A percentile compares a stretch with the other conserved stretches of the same genome.
Conservation (phyloP, 805 yeast genomes). For the Blastobotrys chiropterorum region DNA sequence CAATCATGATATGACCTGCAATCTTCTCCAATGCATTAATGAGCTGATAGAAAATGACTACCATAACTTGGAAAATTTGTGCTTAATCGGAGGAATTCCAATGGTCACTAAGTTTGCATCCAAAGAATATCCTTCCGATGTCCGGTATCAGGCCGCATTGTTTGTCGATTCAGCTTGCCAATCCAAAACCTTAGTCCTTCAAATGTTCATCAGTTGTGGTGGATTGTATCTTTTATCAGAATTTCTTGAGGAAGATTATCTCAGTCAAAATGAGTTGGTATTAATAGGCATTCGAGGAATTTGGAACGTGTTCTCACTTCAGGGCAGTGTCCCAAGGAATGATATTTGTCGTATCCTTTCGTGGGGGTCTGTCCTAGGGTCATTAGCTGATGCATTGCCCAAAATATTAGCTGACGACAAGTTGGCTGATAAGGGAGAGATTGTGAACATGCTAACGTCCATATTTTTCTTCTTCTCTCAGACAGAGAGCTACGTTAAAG, state of each 20-base stretch:
- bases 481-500: slow-evolving; percentile 41
- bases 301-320: slow-evolving; percentile 35
- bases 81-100: slow-evolving; percentile 23
- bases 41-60: slow-evolving; percentile 8
- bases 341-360: slow-evolving; percentile 44
- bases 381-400: slow-evolving; percentile 38
- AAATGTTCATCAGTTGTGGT: slow-evolving; percentile 43
- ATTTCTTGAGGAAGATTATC: slow-evolving; percentile 43
- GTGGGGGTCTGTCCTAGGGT: slow-evolving; percentile 33
- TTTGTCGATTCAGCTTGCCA: slow-evolving; percentile 23
- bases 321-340: slow-evolving; percentile 31
- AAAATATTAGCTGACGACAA: slow-evolving; percentile 19
- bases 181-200: slow-evolving; percentile 32
- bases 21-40: slow-evolving; percentile 10
- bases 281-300: slow-evolving; percentile 39
- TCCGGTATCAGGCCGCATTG: slow-evolving; percentile 18
- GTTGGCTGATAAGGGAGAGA: slow-evolving; percentile 9
- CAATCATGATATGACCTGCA: slow-evolving; percentile 5
- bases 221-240: slow-evolving; percentile 41
- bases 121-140: slow-evolving; percentile 9
- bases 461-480: slow-evolving; percentile 40
- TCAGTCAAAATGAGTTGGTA: slow-evolving; percentile 36
- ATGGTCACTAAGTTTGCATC: slow-evolving; percentile 18
- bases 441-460: slow-evolving; percentile 33
- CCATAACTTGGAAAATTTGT: slow-evolving; percentile 18